Conservation (phyloP, 345 rosid species). For the Crucihimalaya himalaica region DNA sequence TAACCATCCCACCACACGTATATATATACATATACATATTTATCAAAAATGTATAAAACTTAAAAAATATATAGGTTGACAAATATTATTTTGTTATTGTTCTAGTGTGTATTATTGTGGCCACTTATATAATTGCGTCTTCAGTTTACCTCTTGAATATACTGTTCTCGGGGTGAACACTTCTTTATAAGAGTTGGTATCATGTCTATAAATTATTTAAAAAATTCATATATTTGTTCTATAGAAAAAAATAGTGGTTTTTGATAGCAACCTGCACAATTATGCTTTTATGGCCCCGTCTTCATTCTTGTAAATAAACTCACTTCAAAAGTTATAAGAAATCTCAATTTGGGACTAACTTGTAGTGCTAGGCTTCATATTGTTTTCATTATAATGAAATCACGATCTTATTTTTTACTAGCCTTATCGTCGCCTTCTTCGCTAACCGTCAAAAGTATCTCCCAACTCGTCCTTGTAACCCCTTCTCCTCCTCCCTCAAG, state of each 20-base stretch:
- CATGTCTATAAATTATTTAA: slow-evolving; percentile 14
- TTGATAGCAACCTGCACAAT: neutral
- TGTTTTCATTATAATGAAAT: neutral
- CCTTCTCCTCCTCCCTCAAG: slow-evolving; percentile 31
- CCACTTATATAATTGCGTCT: neutral
- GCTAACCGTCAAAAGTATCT: slow-evolving; percentile 7
- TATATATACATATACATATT: too few relatives aligned
- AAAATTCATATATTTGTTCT: slow-evolving; percentile 8
- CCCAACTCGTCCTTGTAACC: slow-evolving; percentile 4
- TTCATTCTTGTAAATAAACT: slow-evolving; percentile 1
- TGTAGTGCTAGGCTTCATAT: slow-evolving; percentile 9
- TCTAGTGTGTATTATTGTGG: too few relatives aligned
- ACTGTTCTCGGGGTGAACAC: neutral
- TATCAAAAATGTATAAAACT: too few relatives aligned
- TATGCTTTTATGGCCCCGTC: slow-evolving; percentile 11
- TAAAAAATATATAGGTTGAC: neutral
- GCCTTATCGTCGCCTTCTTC: slow-evolving; percentile 34
- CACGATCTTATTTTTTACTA: neutral
- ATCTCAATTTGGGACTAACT: slow-evolving; percentile 16
- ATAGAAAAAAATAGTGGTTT: slow-evolving; percentile 6
- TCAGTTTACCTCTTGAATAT: too few relatives aligned
- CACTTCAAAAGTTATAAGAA: slow-evolving; percentile 1
- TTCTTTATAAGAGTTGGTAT: slow-evolving; percentile 6
- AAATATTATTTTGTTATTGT: too few relatives aligned
- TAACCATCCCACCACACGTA: too few relatives aligned